These are phyloP conservation scores for Xylaria sp. DNA, from an alignment of 2,329 filamentous ascomycete species.

Conservation along the genomic window DNA sequence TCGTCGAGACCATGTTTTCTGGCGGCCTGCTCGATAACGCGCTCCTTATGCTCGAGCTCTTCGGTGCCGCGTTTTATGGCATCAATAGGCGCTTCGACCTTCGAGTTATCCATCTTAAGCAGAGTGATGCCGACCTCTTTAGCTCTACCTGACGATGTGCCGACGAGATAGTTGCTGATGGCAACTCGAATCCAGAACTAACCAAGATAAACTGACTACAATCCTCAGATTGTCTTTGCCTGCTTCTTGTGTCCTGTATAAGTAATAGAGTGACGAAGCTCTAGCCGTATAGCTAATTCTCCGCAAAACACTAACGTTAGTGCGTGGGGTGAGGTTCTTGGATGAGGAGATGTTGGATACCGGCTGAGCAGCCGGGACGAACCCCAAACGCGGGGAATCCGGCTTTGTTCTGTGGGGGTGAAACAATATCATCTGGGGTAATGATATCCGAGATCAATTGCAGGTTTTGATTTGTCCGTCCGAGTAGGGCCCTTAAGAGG, in stretches of 20 bases:
- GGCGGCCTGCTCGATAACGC: conserved; percentile 26
- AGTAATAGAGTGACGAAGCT: conserved; percentile 2
- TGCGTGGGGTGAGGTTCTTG: conserved; percentile 13
- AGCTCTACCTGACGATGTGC: background rate
- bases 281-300: background rate
- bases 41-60: conserved; percentile 26
- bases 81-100: conserved; percentile 17
- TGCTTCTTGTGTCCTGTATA: background rate
- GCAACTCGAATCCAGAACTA: background rate
- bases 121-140: background rate
- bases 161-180: background rate
- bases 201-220: background rate
- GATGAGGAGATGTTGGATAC: conserved; percentile 22
- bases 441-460: background rate
- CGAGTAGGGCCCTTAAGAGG: background rate
- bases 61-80: conserved; percentile 21
- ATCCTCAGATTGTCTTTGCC: background rate
- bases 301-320: conserved; percentile 9
- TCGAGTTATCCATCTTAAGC: conserved; percentile 23
- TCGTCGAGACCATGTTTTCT: conserved; percentile 41
- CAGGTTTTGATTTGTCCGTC: background rate
- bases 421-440: conserved; percentile 13
- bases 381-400: conserved; percentile 17
- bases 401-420: conserved; percentile 25
- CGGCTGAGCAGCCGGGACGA: conserved; percentile 8